Evolutionary conservation across 495 filamentous ascomycete genomes (phyloP), one percentile per base, ranked within the genome.

Genomic region (Parmelia sp.): DNA sequence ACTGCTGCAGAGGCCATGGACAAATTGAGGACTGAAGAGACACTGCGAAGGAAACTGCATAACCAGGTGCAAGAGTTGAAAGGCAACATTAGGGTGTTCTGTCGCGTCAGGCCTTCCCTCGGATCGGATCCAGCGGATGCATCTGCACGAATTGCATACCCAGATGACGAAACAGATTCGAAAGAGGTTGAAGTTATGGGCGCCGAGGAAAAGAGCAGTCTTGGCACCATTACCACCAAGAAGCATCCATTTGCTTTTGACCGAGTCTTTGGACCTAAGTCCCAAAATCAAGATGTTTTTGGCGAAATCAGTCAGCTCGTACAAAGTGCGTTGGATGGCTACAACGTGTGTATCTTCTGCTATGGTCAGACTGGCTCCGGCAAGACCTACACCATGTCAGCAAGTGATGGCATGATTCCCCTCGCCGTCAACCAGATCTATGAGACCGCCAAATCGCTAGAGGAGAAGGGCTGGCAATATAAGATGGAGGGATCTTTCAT

Each of bases 31-130:
- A 88, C 84, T 62, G 94, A 99, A 73, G 94, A 99, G 73, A 95
- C 90, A 1, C 77, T 96, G 29, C 84, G 94, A 35, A 86, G 95
- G 44, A 92, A 94, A 69, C 84, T 99, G 14, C 96, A 97, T 78
- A 97, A 97, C 72, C 92, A 96, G 73, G 92, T 97, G 42, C 92
- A 97, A 72, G 95, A 99, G 68, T 82, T 99, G n/a, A 96, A 96
- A 74, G 94, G 94, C 62, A 99, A 99, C 69, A 99, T 99, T 68
- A 89, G 94, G 14, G 94, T 99, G 45, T 97, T 97, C 82, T 97
- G 92, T 73, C 86, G 94, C 70, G 92, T 97, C 37, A 89, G 95
- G n/a, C 94, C 95, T 4, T 79, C 88, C 0, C 79, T 94, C 5
- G 71, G 81, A 44, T 70, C 65, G 6, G 79, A 84, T 47, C 79